These are phyloP conservation scores for Myriosclerotinia curreyana DNA, from an alignment of 2,329 filamentous ascomycete species.

Conservation along the genomic window DNA sequence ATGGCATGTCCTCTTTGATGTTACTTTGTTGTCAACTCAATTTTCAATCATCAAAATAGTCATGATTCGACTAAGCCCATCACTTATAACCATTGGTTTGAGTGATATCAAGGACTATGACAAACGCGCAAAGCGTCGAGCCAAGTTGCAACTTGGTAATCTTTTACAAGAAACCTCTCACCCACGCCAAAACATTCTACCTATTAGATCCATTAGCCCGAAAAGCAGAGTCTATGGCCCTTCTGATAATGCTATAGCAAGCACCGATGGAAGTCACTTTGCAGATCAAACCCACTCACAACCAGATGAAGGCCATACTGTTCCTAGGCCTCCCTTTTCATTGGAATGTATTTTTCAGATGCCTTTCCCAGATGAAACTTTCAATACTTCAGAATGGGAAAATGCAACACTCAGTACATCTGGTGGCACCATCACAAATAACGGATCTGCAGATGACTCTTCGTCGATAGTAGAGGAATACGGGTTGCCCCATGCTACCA, in stretches of 20 bases:
- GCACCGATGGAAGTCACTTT: slow-evolving; percentile 18
- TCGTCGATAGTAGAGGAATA: not conserved
- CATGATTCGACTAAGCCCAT: slow-evolving; percentile 36
- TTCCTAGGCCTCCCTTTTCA: slow-evolving; percentile 3
- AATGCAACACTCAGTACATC: slow-evolving; percentile 3
- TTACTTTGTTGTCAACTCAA: not conserved
- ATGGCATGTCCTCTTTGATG: not conserved
- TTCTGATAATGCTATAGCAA: slow-evolving; percentile 3
- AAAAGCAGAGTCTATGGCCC: slow-evolving; percentile 8
- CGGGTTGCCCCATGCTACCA: not conserved
- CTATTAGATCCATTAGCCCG: slow-evolving; percentile 5
- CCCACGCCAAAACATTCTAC: slow-evolving; percentile 3
- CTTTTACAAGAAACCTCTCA: not conserved
- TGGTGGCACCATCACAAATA: not conserved
- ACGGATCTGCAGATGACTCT: not conserved
- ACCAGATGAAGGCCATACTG: too few relatives aligned
- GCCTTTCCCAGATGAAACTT: not conserved
- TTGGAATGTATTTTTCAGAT: not conserved
- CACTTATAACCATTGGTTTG: slow-evolving; percentile 31
- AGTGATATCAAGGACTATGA: slow-evolving; percentile 35
- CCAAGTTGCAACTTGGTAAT: not conserved
- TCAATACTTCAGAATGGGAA: not conserved
- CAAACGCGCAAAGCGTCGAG: slow-evolving; percentile 24
- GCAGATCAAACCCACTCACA: slow-evolving; percentile 3
- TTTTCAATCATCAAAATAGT: not conserved